A percentile compares a stretch with the other conserved stretches of the same genome.
Conservation (phyloP, 169 alveolate genomes). For the Eimeria maxima region DNA sequence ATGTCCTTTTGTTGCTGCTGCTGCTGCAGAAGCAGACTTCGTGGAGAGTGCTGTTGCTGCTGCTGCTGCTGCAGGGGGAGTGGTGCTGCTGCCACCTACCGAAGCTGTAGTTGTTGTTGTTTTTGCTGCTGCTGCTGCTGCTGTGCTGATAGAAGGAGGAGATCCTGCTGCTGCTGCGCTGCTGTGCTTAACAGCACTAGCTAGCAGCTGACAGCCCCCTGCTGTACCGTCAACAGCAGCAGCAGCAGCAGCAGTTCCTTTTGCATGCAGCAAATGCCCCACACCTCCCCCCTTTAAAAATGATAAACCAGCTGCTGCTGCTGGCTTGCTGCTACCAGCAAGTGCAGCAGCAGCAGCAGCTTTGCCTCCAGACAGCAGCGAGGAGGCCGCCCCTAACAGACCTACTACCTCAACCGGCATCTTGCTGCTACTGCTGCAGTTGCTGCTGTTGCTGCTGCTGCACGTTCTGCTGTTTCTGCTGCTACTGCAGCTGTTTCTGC, state of each 20-base stretch:
- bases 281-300: too few relatives aligned
- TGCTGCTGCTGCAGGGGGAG: too few relatives aligned
- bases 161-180: background rate
- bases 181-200: slow-evolving; percentile 18
- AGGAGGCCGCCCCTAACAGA: background rate
- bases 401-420: slow-evolving; percentile 7
- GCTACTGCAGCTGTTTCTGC: too few relatives aligned
- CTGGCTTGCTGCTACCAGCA: slow-evolving; percentile 23
- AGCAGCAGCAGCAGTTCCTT: too few relatives aligned
- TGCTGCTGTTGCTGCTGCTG: background rate
- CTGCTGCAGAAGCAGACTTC: slow-evolving; percentile 40
- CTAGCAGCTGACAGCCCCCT: slow-evolving; percentile 31
- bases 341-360: slow-evolving; percentile 20
- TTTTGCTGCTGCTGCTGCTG: background rate
- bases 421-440: background rate
- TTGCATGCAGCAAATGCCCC: too few relatives aligned
- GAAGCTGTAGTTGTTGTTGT: slow-evolving; percentile 1
- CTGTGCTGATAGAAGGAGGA: background rate
- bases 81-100: slow-evolving; percentile 6
- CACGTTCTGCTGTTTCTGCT: too few relatives aligned
- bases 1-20: slow-evolving; percentile 9
- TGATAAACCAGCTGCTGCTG: background rate
- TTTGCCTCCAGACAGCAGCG: slow-evolving; percentile 7
- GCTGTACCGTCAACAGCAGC: slow-evolving; percentile 14
- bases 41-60: background rate